Base-by-base conservation (phyloP, 202 grass and related monocot species). In the Panicum hallii region DNA sequence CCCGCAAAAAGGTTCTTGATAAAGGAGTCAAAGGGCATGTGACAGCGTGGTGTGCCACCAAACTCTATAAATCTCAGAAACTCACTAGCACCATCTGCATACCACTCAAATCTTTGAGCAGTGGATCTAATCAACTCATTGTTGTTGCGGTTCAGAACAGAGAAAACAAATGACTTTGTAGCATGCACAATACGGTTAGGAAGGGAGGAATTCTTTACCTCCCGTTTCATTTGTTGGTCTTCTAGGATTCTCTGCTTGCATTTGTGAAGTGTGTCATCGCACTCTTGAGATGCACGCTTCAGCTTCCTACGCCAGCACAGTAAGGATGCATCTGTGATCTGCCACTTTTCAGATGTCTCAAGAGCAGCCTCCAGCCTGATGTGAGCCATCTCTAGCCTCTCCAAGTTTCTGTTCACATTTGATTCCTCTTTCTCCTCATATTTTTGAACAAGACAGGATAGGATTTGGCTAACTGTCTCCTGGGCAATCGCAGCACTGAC, bases 181-280 rank as follows among this genome's bases (percentile, higher is more conserved):
- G 70, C 13, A 53, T 53, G 70, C 1, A 15, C 13, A 17, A 73
- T 73, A 5, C 47, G 47, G 4, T 11, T 32, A 19, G 70, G 15
- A 5, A 73, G 1, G 0, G 26, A 19, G 26, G 26, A 52, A 0
- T 52, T 52, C 0, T 11, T 32, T 28, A 52, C 47, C 70, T 45
- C 67, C 5, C 11, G 0, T 6, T 70, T 11, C 0, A 11, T 14
- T 12, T 7, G 20, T 15, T 26, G n/a, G 0, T 15, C 5, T 15
- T 26, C 42, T 1, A 47, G 11, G 10, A 46, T 47, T n/a, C 5
- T 7, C 19, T 46, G 19, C 20, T 23, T 70, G 19, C 66, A 45
- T 45, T 2, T 69, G 20, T 69, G 67, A 5, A 70, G 42, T 0
- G 20, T 26, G 9, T 46, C 41, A 26, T 26, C 20, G 0, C 67